A percentile compares a stretch with the other conserved stretches of the same genome.
Evolutionary conservation across 768 basidiomycete species (phyloP).

Genomic region (Boletus tomentosulus): DNA sequence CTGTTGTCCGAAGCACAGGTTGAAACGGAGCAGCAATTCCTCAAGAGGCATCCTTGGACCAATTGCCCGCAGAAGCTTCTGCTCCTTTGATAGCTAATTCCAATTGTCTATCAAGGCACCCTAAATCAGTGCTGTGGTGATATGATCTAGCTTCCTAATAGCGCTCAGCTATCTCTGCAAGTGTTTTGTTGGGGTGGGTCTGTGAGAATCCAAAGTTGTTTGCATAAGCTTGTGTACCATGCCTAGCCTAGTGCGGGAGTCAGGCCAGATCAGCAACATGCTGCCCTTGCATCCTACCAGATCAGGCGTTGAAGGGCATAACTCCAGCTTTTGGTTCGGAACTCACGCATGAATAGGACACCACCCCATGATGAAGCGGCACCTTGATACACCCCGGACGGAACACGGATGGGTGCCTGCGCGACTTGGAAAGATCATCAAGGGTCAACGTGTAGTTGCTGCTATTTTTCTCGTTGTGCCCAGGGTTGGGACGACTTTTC

Average conservation of each 20-base stretch:
- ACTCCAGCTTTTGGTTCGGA: slow-evolving; percentile 60
- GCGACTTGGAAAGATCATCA: slow-evolving; percentile 65
- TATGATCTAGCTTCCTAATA: slow-evolving; percentile 10
- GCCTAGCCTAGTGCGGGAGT: slow-evolving; percentile 34
- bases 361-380: slow-evolving; percentile 31
- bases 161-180: neutral
- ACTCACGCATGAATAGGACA: slow-evolving; percentile 44
- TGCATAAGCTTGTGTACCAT: slow-evolving; percentile 67
- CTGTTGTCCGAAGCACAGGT: slow-evolving; percentile 10
- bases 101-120: slow-evolving; percentile 4
- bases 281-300: slow-evolving; percentile 6
- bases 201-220: slow-evolving; percentile 19
- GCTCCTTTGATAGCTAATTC: slow-evolving; percentile 13
- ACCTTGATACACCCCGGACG: slow-evolving; percentile 41
- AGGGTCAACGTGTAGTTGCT: slow-evolving; percentile 66
- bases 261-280: neutral
- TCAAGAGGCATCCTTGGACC: slow-evolving; percentile 6
- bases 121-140: slow-evolving; percentile 7
- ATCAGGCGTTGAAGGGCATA: slow-evolving; percentile 45
- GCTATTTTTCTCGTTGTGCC: slow-evolving; percentile 71
- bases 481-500: slow-evolving; percentile 46
- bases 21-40: slow-evolving; percentile 8
- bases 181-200: no score
- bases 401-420: slow-evolving; percentile 70
- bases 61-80: slow-evolving; percentile 23